Evolutionary conservation across 768 basidiomycete species (phyloP).

Genomic region (Nidularia pulvinata): DNA sequence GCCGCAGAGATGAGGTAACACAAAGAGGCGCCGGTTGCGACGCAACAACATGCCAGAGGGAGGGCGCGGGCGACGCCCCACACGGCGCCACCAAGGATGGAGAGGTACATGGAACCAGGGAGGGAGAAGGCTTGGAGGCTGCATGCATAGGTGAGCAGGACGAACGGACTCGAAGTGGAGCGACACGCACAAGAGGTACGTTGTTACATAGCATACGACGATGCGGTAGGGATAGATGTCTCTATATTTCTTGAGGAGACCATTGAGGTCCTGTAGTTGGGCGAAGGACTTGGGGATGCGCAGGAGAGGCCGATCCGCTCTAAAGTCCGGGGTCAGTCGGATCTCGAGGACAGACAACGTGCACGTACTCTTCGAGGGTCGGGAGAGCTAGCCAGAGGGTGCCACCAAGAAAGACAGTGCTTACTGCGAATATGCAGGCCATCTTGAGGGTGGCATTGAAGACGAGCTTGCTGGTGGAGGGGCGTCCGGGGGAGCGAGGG

Average conservation of each 20-base stretch:
- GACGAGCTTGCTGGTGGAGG: constrained; percentile 58
- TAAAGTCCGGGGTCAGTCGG: constrained; percentile 21
- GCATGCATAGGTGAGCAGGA: constrained; percentile 5
- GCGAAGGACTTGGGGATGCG: constrained; percentile 88
- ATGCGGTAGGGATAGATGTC: constrained; percentile 86
- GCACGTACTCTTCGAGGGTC: constrained; percentile 70
- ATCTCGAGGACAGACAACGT: constrained; percentile 2
- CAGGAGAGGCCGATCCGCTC: constrained; percentile 73
- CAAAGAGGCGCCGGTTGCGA: constrained; percentile 87
- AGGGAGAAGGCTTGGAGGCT: constrained; percentile 97
- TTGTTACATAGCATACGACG: constrained; percentile 82
- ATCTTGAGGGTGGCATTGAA: constrained; percentile 86
- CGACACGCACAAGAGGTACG: constrained; percentile 85
- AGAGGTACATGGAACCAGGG: constrained; percentile 97
- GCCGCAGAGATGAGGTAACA: constrained; percentile 94
- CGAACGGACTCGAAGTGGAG: constrained; percentile 1
- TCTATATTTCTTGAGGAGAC: constrained; percentile 88
- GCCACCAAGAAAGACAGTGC: constrained; percentile 69
- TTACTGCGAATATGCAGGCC: constrained; percentile 71
- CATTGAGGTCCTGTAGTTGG: constrained; percentile 85
- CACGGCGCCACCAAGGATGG: constrained; percentile 94
- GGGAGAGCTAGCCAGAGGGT: constrained; percentile 84
- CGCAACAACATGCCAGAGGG: constrained; percentile 89
- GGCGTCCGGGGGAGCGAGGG: constrained; percentile 31
- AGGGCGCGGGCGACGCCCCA: constrained; percentile 90